Evolutionary conservation across 768 basidiomycete genomes (phyloP).

Genomic region (Termitomyces sp.): DNA sequence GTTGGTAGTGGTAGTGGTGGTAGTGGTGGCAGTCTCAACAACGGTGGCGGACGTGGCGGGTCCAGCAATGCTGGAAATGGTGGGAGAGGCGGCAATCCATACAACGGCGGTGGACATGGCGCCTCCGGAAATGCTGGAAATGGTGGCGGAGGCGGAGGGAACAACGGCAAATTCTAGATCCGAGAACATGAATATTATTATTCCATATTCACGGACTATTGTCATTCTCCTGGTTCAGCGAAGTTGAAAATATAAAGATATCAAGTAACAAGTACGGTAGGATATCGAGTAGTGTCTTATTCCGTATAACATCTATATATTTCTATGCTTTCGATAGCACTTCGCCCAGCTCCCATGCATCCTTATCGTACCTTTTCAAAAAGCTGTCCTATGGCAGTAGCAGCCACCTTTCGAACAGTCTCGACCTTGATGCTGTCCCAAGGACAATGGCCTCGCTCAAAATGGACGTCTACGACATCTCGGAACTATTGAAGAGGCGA

Average conservation of each 20-base stretch:
- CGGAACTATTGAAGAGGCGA: constrained; percentile 13
- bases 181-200: background rate
- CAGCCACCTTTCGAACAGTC: background rate
- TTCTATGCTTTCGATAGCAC: background rate
- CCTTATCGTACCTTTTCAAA: constrained; percentile 13
- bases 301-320: too few species aligned
- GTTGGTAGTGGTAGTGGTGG: background rate
- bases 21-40: background rate
- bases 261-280: too few species aligned
- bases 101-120: background rate
- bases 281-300: too few species aligned
- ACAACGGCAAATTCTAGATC: background rate
- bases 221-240: background rate
- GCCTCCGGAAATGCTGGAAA: background rate
- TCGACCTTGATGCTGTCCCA: background rate
- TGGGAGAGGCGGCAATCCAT: background rate
- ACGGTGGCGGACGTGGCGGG: background rate
- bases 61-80: constrained; percentile 3
- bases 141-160: constrained; percentile 1
- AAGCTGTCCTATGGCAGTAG: constrained; percentile 11
- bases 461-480: background rate
- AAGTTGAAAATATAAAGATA: background rate
- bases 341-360: constrained; percentile 8
- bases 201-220: background rate
- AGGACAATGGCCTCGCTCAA: background rate